phyloP scores from a whole-genome alignment of 371 early-diverging fungal genomes.

The Funneliformis caledonium region DNA sequence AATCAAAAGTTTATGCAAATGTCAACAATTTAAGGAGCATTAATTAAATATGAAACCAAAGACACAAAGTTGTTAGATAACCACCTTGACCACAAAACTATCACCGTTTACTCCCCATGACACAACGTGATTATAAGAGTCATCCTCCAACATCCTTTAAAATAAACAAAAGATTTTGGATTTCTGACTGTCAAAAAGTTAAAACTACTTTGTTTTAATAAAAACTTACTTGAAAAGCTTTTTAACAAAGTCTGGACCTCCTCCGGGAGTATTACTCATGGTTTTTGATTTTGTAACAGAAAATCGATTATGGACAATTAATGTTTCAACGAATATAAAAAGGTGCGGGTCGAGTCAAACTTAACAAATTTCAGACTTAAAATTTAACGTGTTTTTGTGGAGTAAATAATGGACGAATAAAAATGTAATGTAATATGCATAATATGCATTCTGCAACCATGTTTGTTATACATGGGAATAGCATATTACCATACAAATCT shows the following conservation, averaged over 20 bases:
- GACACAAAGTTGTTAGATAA: not conserved
- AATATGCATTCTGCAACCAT: not conserved
- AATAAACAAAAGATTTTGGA: not conserved
- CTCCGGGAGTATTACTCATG: slow-evolving; percentile 41
- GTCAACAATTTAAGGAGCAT: not conserved
- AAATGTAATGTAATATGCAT: not conserved
- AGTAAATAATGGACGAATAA: not conserved
- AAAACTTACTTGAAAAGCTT: slow-evolving; percentile 55
- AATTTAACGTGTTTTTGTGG: not conserved
- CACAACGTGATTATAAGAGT: slow-evolving; percentile 61
- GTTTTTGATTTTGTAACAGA: not conserved
- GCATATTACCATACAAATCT: not conserved
- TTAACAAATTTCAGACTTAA: not conserved
- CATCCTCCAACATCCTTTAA: slow-evolving; percentile 70
- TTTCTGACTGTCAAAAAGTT: not conserved
- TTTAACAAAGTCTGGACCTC: slow-evolving; percentile 62
- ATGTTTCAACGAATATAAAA: not conserved
- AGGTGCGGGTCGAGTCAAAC: not conserved
- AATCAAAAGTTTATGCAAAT: not conserved
- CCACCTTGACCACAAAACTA: slow-evolving; percentile 76
- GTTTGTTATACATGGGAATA: not conserved
- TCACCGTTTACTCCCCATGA: slow-evolving; percentile 83
- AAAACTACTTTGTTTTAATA: not conserved
- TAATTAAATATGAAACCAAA: not conserved
- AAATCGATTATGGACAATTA: not conserved